A percentile compares a stretch with the other conserved stretches of the same genome.
Conservation (phyloP, 345 rosid species). For the Rhodamnia rubescens region DNA sequence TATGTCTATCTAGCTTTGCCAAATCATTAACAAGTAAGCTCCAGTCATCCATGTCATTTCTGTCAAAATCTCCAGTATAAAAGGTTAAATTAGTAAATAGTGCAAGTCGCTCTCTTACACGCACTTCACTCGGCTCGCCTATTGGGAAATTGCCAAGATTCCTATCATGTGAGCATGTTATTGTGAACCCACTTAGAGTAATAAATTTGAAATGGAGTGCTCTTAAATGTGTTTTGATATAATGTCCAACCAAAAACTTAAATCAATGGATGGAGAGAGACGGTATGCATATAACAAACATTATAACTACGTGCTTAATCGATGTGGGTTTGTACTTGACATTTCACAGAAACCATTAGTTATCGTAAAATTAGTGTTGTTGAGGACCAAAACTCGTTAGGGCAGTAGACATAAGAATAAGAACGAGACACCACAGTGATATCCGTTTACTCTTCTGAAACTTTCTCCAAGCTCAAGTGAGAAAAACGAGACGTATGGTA, state of each 20-base stretch:
- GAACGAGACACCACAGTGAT: not conserved
- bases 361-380: not conserved
- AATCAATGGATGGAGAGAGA: not conserved
- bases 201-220: not conserved
- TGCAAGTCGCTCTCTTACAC: not conserved
- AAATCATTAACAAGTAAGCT: not conserved
- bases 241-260: not conserved
- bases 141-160: not conserved
- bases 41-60: not conserved
- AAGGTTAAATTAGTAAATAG: not conserved
- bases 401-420: not conserved
- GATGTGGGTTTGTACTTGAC: no score
- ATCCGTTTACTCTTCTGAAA: not conserved
- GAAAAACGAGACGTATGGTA: not conserved
- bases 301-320: no score
- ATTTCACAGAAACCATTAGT: not conserved
- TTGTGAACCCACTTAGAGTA: not conserved
- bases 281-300: not conserved
- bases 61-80: not conserved
- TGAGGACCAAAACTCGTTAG: not conserved
- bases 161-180: not conserved
- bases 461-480: not conserved
- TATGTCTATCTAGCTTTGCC: not conserved
- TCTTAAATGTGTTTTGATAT: not conserved
- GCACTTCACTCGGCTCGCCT: not conserved